These are phyloP conservation scores for Pinguiococcus pyrenoidosus DNA, from an alignment of 108 stramenopile genomes.

Conservation along the genomic window DNA sequence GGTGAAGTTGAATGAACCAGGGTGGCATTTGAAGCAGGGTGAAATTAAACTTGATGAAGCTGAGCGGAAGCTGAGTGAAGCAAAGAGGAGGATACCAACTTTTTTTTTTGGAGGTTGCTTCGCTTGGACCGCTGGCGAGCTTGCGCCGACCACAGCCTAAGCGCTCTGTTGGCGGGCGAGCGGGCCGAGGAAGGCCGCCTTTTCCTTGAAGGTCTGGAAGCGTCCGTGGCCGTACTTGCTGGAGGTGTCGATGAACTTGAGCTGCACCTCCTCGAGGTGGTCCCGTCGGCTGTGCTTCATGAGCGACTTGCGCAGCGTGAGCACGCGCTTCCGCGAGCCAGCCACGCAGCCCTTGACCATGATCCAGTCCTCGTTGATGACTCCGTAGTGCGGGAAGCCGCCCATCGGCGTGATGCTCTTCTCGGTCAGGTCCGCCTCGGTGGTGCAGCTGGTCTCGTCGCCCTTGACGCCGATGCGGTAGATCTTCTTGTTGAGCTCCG, in stretches of 20 bases:
- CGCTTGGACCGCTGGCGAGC: too few relatives aligned
- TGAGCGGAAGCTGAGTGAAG: too few relatives aligned
- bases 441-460: slow-evolving; percentile 78
- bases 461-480: slow-evolving; percentile 96
- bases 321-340: slow-evolving; percentile 92
- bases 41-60: too few relatives aligned
- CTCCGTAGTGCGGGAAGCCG: slow-evolving; percentile 93
- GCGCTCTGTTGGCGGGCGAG: too few relatives aligned
- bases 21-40: too few relatives aligned
- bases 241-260: slow-evolving; percentile 98
- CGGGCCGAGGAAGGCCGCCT: slow-evolving; percentile 94
- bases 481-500: slow-evolving; percentile 99
- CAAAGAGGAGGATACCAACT: too few relatives aligned
- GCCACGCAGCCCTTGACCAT: slow-evolving; percentile 98
- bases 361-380: slow-evolving; percentile 95
- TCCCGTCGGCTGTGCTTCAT: slow-evolving; percentile 75
- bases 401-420: slow-evolving; percentile 98
- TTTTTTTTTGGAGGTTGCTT: too few relatives aligned
- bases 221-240: slow-evolving; percentile 96
- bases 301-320: slow-evolving; percentile 92
- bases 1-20: too few relatives aligned
- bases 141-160: too few relatives aligned
- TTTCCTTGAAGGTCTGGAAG: slow-evolving; percentile 98
- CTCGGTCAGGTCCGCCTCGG: slow-evolving; percentile 92
- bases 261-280: slow-evolving; percentile 85